phyloP scores from a whole-genome alignment of 495 filamentous ascomycete species.

The Hyphodiscus hymeniophilus region DNA sequence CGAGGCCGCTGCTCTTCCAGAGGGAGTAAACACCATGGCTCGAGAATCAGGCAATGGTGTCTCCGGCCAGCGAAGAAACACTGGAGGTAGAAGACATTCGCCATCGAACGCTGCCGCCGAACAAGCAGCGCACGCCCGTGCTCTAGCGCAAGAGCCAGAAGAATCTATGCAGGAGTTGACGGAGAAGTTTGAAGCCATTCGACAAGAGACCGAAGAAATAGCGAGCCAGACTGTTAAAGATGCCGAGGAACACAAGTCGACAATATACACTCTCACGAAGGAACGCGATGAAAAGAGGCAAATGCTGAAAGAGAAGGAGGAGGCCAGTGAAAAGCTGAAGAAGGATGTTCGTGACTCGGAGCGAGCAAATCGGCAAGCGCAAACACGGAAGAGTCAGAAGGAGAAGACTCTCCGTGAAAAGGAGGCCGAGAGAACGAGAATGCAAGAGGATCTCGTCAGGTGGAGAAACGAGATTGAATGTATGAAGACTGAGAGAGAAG shows the following conservation, averaged over 20 bases:
- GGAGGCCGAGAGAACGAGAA: conserved; percentile 51
- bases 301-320: conserved; percentile 75
- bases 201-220: conserved; percentile 59
- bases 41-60: conserved; percentile 56
- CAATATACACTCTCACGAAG: conserved; percentile 48
- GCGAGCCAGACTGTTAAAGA: conserved; percentile 48
- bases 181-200: conserved; percentile 60
- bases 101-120: conserved; percentile 59
- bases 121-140: conserved; percentile 31
- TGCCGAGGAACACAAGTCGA: conserved; percentile 64
- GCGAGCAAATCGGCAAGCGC: conserved; percentile 72
- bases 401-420: conserved; percentile 74
- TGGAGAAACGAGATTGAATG: conserved; percentile 47
- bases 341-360: conserved; percentile 75
- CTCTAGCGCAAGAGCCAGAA: conserved; percentile 7
- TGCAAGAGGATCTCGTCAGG: conserved; percentile 44
- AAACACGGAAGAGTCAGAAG: conserved; percentile 69
- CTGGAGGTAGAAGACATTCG: conserved; percentile 66
- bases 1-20: conserved; percentile 46
- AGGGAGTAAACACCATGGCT: conserved; percentile 42
- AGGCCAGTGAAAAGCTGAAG: conserved; percentile 70
- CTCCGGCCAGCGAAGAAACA: conserved; percentile 52
- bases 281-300: conserved; percentile 68
- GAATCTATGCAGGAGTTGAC: conserved; percentile 46
- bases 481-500: conserved; percentile 32